phyloP scores from a whole-genome alignment of 2,329 filamentous ascomycete species.

The Stromatinia cepivora region DNA sequence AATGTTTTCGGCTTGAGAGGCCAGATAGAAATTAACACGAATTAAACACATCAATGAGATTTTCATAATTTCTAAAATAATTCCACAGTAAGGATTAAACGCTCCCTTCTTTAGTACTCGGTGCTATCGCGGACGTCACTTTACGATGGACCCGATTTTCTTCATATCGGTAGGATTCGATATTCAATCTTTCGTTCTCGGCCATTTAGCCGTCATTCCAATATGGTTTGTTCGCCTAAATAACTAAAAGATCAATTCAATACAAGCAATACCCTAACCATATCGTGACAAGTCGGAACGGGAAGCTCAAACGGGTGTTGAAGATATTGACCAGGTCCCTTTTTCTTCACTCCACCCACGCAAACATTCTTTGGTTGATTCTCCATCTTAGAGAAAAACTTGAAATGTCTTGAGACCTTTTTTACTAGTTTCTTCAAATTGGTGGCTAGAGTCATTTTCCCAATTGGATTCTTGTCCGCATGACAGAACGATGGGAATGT shows the following conservation, averaged over 20 bases:
- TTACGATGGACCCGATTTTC: conserved; percentile 20
- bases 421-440: conserved; percentile 6
- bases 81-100: neutral
- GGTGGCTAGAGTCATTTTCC: conserved; percentile 2
- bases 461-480: neutral
- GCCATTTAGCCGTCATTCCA: neutral
- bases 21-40: neutral
- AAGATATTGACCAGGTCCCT: neutral
- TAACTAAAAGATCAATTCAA: neutral
- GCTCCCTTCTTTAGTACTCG: conserved; percentile 1
- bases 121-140: conserved; percentile 23
- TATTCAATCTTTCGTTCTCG: conserved; percentile 1
- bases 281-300: conserved; percentile 1
- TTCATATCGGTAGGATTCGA: conserved; percentile 9
- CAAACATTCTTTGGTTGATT: neutral
- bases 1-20: neutral
- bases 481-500: conserved; percentile 13
- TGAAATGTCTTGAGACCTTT: conserved; percentile 6
- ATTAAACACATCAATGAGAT: neutral
- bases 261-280: conserved; percentile 4
- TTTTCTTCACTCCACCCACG: conserved; percentile 2
- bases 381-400: conserved; percentile 15
- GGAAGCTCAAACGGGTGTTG: neutral
- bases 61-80: neutral
- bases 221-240: neutral